Percentiles rank a stretch among this genome's conserved stretches.
Conservation (phyloP, 1,284 basidiomycete species). For the Wolfiporia cocos region DNA sequence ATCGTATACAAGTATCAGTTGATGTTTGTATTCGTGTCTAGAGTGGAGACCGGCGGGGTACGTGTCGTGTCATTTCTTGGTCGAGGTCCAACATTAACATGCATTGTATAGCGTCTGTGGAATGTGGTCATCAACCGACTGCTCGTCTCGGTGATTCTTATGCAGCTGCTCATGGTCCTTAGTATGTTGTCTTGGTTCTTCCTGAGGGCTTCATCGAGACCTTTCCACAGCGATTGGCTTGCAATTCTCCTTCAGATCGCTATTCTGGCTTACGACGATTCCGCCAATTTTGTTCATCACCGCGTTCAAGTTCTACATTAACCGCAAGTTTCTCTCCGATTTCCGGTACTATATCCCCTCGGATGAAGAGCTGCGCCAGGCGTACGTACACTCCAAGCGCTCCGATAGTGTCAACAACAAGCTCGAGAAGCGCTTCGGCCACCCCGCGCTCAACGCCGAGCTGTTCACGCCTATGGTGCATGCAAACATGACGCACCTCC, state of each 20-base stretch:
- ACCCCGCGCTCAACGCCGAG: slow-evolving; percentile 74
- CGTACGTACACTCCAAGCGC: slow-evolving; percentile 66
- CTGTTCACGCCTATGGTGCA: slow-evolving; percentile 88
- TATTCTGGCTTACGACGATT: slow-evolving; percentile 65
- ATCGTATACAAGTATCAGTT: slow-evolving; percentile 90
- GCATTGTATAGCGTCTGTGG: slow-evolving; percentile 72
- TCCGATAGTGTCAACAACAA: slow-evolving; percentile 64
- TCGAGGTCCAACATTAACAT: too few species aligned
- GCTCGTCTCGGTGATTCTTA: slow-evolving; percentile 67
- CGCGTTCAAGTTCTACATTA: slow-evolving; percentile 80
- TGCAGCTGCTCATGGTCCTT: slow-evolving; percentile 82
- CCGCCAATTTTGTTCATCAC: slow-evolving; percentile 77
- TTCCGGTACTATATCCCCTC: slow-evolving; percentile 81
- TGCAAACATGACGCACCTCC: slow-evolving; percentile 74
- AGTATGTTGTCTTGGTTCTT: slow-evolving; percentile 47
- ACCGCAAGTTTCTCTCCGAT: slow-evolving; percentile 54
- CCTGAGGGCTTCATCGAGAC: background rate
- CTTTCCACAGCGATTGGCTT: slow-evolving; percentile 70
- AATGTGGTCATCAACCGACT: slow-evolving; percentile 88
- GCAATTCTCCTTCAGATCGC: slow-evolving; percentile 68
- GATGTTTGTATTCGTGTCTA: slow-evolving; percentile 87
- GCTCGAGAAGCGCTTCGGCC: slow-evolving; percentile 80
- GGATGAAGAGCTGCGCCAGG: slow-evolving; percentile 62
- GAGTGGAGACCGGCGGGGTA: slow-evolving; percentile 88
- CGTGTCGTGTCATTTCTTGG: too few species aligned